These are phyloP conservation scores for rapeseed (Brassica napus) DNA, from an alignment of 345 rosid species.

Conservation along the genomic window Da-Ae NC_063447.1:36832501-36833000, in stretches of 20 bases:
- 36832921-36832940: conserved; percentile 30
- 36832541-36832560: conserved; percentile 90
- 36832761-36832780: conserved; percentile 26
- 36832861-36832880: background rate
- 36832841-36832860: no score
- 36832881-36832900: background rate
- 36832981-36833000: conserved; percentile 29
- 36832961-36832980: conserved; percentile 49
- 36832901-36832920: conserved; percentile 24
- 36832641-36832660: background rate
- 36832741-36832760: conserved; percentile 20
- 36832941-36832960: conserved; percentile 24
- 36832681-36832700: conserved; percentile 32
- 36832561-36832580: conserved; percentile 53
- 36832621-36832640: conserved; percentile 27
- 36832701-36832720: conserved; percentile 25
- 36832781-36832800: conserved; percentile 28
- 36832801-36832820: background rate
- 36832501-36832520: conserved; percentile 92
- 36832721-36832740: conserved; percentile 21
- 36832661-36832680: background rate
- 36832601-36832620: conserved; percentile 16
- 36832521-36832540: conserved; percentile 91
- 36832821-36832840: conserved; percentile 6
- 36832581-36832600: conserved; percentile 26